Conservation (phyloP, 2,329 filamentous ascomycete species). For the Hansfordia pulvinata region DNA sequence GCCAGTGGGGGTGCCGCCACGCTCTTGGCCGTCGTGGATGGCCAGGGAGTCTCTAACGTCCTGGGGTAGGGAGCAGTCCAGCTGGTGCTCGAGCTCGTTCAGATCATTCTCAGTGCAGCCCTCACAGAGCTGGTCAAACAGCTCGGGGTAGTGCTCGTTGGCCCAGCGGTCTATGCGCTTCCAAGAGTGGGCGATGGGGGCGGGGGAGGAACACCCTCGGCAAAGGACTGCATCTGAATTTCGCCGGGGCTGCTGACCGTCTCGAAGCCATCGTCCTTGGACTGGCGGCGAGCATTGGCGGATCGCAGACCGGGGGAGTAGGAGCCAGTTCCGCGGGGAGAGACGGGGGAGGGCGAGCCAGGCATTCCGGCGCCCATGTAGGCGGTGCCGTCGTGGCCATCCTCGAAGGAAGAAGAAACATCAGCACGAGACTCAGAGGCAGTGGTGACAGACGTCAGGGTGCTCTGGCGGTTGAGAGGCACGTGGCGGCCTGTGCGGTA, state of each 20-base stretch:
- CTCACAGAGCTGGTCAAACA: conserved; percentile 86
- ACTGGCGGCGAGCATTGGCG: conserved; percentile 52
- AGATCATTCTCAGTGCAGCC: conserved; percentile 88
- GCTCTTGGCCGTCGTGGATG: conserved; percentile 93
- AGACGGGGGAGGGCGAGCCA: conserved; percentile 27
- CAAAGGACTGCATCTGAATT: conserved; percentile 94
- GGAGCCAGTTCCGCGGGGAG: conserved; percentile 50
- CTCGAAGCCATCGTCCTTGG: conserved; percentile 53
- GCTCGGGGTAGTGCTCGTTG: conserved; percentile 88
- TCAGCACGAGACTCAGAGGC: conserved; percentile 82
- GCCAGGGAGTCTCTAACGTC: conserved; percentile 87
- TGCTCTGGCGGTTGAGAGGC: conserved; percentile 68
- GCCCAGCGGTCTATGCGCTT: conserved; percentile 86
- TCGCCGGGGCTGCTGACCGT: conserved; percentile 58
- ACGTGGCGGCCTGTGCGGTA: conserved; percentile 86
- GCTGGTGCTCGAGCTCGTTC: conserved; percentile 90
- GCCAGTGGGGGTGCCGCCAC: conserved; percentile 79
- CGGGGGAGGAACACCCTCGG: conserved; percentile 78
- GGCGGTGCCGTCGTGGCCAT: conserved; percentile 46
- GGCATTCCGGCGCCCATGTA: conserved; percentile 39
- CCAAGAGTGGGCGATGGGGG: conserved; percentile 84
- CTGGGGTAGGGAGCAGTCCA: conserved; percentile 86
- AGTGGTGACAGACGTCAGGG: conserved; percentile 78
- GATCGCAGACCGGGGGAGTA: conserved; percentile 88
- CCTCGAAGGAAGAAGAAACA: conserved; percentile 63